Evolutionary conservation across 306 rosid species (phyloP).

Genomic region (Acacia melanoxylon): DNA sequence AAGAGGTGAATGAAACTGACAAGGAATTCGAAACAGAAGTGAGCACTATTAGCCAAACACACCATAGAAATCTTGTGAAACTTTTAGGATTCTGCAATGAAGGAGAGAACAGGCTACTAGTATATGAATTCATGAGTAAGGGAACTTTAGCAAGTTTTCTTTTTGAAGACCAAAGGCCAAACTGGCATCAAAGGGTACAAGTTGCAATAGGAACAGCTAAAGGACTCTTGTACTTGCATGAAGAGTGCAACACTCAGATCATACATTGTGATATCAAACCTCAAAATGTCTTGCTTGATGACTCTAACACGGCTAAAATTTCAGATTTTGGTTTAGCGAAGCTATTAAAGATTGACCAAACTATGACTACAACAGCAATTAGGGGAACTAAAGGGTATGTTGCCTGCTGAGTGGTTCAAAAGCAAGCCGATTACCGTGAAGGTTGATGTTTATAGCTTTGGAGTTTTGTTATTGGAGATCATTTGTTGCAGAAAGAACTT

Average conservation of each 20-base stretch:
- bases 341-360: slow-evolving; percentile 19
- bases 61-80: slow-evolving; percentile 22
- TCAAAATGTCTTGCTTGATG: slow-evolving; percentile 27
- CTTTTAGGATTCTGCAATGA: slow-evolving; percentile 26
- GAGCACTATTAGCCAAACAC: slow-evolving; percentile 9
- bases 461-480: slow-evolving; percentile 27
- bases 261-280: slow-evolving; percentile 37
- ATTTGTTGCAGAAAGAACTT: slow-evolving; percentile 20
- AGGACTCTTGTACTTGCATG: slow-evolving; percentile 29
- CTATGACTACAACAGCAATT: slow-evolving; percentile 6
- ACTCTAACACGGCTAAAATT: neutral
- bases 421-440: slow-evolving; percentile 7
- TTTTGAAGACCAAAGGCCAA: slow-evolving; percentile 19
- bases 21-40: slow-evolving; percentile 18
- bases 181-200: slow-evolving; percentile 21
- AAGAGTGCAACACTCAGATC: slow-evolving; percentile 21
- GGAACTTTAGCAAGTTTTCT: slow-evolving; percentile 19
- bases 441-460: slow-evolving; percentile 31
- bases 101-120: slow-evolving; percentile 20
- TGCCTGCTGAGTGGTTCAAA: slow-evolving; percentile 29
- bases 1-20: neutral
- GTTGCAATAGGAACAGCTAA: slow-evolving; percentile 19
- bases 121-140: slow-evolving; percentile 29
- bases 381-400: slow-evolving; percentile 36
- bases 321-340: slow-evolving; percentile 28